Evolutionary conservation across 352 stramenopile species (phyloP).

Genomic region (Phytophthora citrophthora): DNA sequence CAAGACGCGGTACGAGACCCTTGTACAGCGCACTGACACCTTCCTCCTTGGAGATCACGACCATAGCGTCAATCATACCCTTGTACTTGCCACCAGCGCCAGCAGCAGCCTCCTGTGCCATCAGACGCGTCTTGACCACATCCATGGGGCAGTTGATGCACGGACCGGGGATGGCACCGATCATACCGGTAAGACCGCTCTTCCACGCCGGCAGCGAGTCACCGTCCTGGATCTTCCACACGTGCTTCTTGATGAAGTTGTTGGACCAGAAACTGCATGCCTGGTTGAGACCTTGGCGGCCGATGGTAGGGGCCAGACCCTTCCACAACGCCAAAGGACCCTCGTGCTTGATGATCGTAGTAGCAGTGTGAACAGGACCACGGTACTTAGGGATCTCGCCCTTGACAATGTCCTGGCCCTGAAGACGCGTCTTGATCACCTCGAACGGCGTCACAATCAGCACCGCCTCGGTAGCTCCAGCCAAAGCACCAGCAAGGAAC

Average conservation of each 20-base stretch:
- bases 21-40: slow-evolving; percentile 96
- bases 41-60: slow-evolving; percentile 95
- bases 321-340: slow-evolving; percentile 96
- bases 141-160: slow-evolving; percentile 93
- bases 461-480: slow-evolving; percentile 95
- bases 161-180: slow-evolving; percentile 84
- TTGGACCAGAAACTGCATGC: slow-evolving; percentile 98
- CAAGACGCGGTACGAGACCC: slow-evolving; percentile 95
- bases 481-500: slow-evolving; percentile 91
- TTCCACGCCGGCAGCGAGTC: slow-evolving; percentile 93
- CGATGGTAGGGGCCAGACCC: slow-evolving; percentile 94
- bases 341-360: slow-evolving; percentile 94
- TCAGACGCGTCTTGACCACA: slow-evolving; percentile 97
- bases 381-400: slow-evolving; percentile 87
- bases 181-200: slow-evolving; percentile 94
- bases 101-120: slow-evolving; percentile 89
- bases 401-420: slow-evolving; percentile 91
- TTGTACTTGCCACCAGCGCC: slow-evolving; percentile 95
- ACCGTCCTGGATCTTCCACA: slow-evolving; percentile 87
- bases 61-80: slow-evolving; percentile 91
- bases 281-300: slow-evolving; percentile 98
- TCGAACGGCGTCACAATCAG: slow-evolving; percentile 98
- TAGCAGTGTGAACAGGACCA: slow-evolving; percentile 91
- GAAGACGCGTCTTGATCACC: slow-evolving; percentile 98
- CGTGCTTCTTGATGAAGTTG: slow-evolving; percentile 92